phyloP scores from a whole-genome alignment of 768 basidiomycete genomes.

The Mycena galopus region DNA sequence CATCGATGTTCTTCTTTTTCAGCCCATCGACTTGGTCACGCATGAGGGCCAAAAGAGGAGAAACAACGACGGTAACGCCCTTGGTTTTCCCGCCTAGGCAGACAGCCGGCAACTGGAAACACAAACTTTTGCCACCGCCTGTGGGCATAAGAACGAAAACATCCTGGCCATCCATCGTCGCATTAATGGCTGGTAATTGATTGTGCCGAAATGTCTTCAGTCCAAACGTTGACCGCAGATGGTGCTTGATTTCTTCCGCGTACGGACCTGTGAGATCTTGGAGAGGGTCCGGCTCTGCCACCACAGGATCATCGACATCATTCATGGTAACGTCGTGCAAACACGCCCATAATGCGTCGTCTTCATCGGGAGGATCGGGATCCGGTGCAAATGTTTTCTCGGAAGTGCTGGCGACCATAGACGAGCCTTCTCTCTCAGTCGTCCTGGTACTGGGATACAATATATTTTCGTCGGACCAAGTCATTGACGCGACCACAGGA shows the following conservation, averaged over 20 bases:
- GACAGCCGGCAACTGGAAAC: constrained; percentile 92
- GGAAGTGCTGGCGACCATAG: constrained; percentile 3
- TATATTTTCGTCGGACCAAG: constrained; percentile 5
- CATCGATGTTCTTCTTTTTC: constrained; percentile 73
- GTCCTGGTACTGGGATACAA: constrained; percentile 22
- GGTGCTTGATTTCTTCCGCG: constrained; percentile 62
- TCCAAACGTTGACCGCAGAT: constrained; percentile 71
- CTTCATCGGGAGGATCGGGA: constrained; percentile 45
- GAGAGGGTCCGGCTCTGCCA: constrained; percentile 30
- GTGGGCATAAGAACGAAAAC: constrained; percentile 98
- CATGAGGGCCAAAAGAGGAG: constrained; percentile 91
- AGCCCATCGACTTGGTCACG: constrained; percentile 87
- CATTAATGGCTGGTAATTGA: constrained; percentile 89
- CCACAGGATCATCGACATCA: constrained; percentile 38
- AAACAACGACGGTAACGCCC: constrained; percentile 92
- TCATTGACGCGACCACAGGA: neutral
- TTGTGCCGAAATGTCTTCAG: constrained; percentile 81
- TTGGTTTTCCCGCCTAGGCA: constrained; percentile 76
- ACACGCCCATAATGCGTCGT: constrained; percentile 63
- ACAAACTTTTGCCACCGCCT: constrained; percentile 91
- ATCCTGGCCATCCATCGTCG: constrained; percentile 83
- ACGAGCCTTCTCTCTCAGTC: neutral
- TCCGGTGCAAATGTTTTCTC: constrained; percentile 5
- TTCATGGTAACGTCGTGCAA: constrained; percentile 57
- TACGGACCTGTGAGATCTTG: constrained; percentile 35